phyloP scores from a whole-genome alignment of 805 yeast genomes.

The Pichia nanzhaoensis region DNA sequence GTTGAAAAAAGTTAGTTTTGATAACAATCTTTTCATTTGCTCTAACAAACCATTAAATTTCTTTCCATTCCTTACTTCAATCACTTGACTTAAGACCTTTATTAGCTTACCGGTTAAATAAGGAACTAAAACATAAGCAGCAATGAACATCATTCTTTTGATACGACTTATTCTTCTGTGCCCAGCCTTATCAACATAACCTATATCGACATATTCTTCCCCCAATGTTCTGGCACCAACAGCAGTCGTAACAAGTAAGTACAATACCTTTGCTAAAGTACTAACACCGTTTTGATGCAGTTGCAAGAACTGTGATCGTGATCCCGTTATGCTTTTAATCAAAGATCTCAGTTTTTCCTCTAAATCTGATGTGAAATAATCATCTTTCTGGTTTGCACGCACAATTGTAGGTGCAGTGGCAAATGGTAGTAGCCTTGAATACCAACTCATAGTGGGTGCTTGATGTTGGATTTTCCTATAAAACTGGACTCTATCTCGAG shows the following conservation, averaged over 20 bases:
- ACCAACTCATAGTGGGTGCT: no score
- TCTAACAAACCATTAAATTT: not conserved
- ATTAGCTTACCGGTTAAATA: conserved; percentile 34
- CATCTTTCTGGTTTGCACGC: conserved; percentile 86
- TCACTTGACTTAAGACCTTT: conserved; percentile 6
- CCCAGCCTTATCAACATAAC: conserved; percentile 54
- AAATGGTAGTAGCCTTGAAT: conserved; percentile 39
- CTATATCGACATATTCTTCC: conserved; percentile 85
- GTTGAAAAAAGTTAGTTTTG: conserved; percentile 35
- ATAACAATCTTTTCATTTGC: conserved; percentile 13
- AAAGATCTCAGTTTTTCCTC: conserved; percentile 50
- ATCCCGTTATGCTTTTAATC: conserved; percentile 49
- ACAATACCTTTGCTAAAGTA: conserved; percentile 50
- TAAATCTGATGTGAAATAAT: conserved; percentile 55
- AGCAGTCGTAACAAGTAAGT: conserved; percentile 69
- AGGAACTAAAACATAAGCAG: conserved; percentile 60
- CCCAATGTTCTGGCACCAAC: conserved; percentile 79
- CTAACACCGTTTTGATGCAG: conserved; percentile 56
- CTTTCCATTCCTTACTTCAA: not conserved
- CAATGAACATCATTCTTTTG: conserved; percentile 51
- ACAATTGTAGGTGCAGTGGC: conserved; percentile 91
- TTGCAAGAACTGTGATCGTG: conserved; percentile 60
- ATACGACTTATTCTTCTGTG: conserved; percentile 37
- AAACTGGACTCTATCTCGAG: no score
- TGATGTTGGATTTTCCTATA: no score